Percentiles rank a stretch among this genome's conserved stretches.
phyloP scores from a whole-genome alignment of 2,329 filamentous ascomycete species.

The Achaetomium macrosporum region DNA sequence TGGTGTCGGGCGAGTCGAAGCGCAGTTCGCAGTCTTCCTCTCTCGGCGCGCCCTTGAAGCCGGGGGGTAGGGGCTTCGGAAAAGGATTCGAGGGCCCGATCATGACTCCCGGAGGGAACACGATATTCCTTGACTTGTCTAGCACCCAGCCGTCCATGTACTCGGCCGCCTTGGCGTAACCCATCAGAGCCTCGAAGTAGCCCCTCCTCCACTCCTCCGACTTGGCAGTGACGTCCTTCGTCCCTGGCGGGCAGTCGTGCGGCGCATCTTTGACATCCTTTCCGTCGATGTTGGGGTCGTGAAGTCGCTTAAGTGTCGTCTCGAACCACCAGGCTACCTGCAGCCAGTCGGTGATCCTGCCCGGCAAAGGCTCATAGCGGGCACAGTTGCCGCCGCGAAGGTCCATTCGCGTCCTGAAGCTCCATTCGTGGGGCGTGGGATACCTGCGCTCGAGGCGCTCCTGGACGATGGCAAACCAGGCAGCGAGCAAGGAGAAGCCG shows the following conservation, averaged over 20 bases:
- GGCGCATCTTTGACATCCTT: constrained; percentile 54
- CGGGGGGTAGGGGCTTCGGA: constrained; percentile 65
- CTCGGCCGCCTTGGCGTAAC: constrained; percentile 69
- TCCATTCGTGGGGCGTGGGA: constrained; percentile 81
- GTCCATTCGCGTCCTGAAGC: constrained; percentile 60
- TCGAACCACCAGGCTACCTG: constrained; percentile 55
- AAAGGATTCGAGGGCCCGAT: constrained; percentile 78
- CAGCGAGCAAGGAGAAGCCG: constrained; percentile 52
- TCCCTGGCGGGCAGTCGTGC: constrained; percentile 39
- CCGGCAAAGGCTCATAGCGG: constrained; percentile 48
- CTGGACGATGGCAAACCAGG: constrained; percentile 62
- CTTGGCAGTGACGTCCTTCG: constrained; percentile 67
- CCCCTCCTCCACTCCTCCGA: constrained; percentile 79
- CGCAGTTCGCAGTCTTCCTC: constrained; percentile 71
- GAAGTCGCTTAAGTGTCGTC: constrained; percentile 58
- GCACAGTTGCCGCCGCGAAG: constrained; percentile 59
- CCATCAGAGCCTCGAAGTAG: constrained; percentile 78
- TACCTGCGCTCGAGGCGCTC: constrained; percentile 69
- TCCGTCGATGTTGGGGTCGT: constrained; percentile 64
- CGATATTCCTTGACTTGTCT: constrained; percentile 59
- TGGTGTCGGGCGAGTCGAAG: constrained; percentile 65
- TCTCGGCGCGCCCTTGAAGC: constrained; percentile 55
- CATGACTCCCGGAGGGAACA: constrained; percentile 68
- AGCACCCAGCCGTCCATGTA: constrained; percentile 73
- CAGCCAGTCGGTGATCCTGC: constrained; percentile 61